phyloP scores from a whole-genome alignment of 352 stramenopile genomes.

The Hyphochytrium catenoides region DNA sequence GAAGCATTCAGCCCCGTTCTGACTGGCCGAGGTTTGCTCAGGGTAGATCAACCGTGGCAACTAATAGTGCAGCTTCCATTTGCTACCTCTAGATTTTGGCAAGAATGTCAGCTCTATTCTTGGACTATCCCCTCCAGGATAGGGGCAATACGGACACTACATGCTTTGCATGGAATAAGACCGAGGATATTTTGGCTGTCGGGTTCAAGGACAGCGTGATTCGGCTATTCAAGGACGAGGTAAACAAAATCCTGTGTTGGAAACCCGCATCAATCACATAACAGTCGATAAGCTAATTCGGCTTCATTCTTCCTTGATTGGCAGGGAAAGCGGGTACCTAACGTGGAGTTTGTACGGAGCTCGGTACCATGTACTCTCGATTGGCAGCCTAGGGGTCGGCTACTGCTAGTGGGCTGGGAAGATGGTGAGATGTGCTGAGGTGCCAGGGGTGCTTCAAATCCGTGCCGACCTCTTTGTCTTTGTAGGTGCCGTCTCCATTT shows the following conservation, averaged over 20 bases:
- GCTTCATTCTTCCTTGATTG: constrained; percentile 1
- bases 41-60: too few relatives aligned
- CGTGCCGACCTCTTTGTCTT: constrained; percentile 1
- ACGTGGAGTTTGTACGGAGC: constrained; percentile 33
- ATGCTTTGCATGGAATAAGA: constrained; percentile 47
- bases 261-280: not conserved
- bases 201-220: constrained; percentile 51
- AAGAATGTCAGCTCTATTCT: too few relatives aligned
- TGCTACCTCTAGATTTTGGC: too few relatives aligned
- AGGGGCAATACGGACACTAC: constrained; percentile 4
- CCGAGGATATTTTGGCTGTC: constrained; percentile 48
- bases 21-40: too few relatives aligned
- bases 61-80: too few relatives aligned
- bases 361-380: constrained; percentile 11
- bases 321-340: constrained; percentile 1
- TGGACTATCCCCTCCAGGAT: constrained; percentile 11
- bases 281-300: not conserved
- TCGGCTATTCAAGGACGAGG: constrained; percentile 70
- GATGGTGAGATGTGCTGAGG: constrained; percentile 16
- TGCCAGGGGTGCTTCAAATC: constrained; percentile 6
- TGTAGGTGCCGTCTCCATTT: constrained; percentile 49
- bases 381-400: not conserved
- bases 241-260: constrained; percentile 5
- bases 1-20: too few relatives aligned
- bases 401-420: constrained; percentile 9